These are phyloP conservation scores for Drosera capensis DNA, from an alignment of 148 eudicot species.

Conservation along the genomic window DNA sequence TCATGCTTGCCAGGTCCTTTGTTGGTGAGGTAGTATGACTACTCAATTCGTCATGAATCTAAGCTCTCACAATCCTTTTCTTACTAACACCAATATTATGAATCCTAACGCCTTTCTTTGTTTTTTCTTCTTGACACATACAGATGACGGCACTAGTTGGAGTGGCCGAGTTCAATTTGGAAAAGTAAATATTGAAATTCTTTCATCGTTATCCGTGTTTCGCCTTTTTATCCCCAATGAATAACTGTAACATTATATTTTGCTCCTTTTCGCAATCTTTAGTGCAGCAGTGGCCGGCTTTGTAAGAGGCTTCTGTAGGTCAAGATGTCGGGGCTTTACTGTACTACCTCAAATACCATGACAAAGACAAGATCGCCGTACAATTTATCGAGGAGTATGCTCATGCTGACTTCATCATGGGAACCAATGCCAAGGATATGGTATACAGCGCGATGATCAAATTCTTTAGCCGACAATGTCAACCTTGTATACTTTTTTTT, in stretches of 20 bases:
- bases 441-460: slow-evolving; percentile 33
- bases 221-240: slow-evolving; percentile 18
- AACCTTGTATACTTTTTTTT: no score
- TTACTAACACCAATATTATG: not conserved
- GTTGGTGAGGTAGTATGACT: slow-evolving; percentile 31
- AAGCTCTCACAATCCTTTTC: not conserved
- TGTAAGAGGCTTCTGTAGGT: slow-evolving; percentile 30
- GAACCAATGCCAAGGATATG: slow-evolving; percentile 37
- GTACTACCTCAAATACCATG: slow-evolving; percentile 36
- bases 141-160: slow-evolving; percentile 32
- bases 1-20: slow-evolving; percentile 36
- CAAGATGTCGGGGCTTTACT: slow-evolving; percentile 42
- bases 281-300: slow-evolving; percentile 52
- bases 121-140: not conserved
- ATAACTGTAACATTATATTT: slow-evolving; percentile 30
- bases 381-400: slow-evolving; percentile 52
- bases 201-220: not conserved
- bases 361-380: slow-evolving; percentile 38
- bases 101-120: not conserved
- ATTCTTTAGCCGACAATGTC: slow-evolving; percentile 23
- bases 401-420: slow-evolving; percentile 67
- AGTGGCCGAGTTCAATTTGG: slow-evolving; percentile 55
- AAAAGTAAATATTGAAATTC: slow-evolving; percentile 17
- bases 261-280: slow-evolving; percentile 48
- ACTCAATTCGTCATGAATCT: not conserved